Conservation (phyloP, 1,139 yeast genomes). For the Kodamaea suecica region DNA sequence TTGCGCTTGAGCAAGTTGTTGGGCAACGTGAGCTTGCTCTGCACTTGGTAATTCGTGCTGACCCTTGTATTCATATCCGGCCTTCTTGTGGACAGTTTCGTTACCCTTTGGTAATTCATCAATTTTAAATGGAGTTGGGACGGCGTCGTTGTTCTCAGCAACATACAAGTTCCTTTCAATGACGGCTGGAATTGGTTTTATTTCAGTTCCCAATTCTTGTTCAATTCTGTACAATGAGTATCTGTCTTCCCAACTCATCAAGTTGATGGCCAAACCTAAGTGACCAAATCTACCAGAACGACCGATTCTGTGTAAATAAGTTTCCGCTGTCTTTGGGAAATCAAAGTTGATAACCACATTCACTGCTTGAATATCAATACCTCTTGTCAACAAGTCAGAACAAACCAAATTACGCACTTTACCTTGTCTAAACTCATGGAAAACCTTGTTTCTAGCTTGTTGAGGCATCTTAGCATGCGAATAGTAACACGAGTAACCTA, state of each 20-base stretch:
- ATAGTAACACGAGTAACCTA: constrained; percentile 95
- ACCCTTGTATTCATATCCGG: constrained; percentile 48
- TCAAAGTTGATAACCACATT: constrained; percentile 97
- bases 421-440: constrained; percentile 98
- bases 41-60: constrained; percentile 37
- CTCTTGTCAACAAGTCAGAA: constrained; percentile 94
- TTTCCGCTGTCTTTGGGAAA: constrained; percentile 97
- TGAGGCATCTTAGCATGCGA: constrained; percentile 98
- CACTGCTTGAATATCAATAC: constrained; percentile 98
- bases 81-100: constrained; percentile 34
- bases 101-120: constrained; percentile 59
- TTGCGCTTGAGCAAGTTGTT: constrained; percentile 11
- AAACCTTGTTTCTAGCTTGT: constrained; percentile 93
- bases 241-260: constrained; percentile 96
- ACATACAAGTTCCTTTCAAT: constrained; percentile 89
- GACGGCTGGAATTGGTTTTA: constrained; percentile 89
- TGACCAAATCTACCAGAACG: constrained; percentile 99
- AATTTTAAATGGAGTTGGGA: constrained; percentile 85
- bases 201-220: constrained; percentile 96
- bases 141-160: constrained; percentile 70
- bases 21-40: constrained; percentile 12
- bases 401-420: constrained; percentile 96
- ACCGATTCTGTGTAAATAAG: constrained; percentile 97
- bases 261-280: constrained; percentile 93
- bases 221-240: constrained; percentile 91